Evolutionary conservation across 2,329 filamentous ascomycete species (phyloP).

Genomic region (Arthrobotrys iridis): DNA sequence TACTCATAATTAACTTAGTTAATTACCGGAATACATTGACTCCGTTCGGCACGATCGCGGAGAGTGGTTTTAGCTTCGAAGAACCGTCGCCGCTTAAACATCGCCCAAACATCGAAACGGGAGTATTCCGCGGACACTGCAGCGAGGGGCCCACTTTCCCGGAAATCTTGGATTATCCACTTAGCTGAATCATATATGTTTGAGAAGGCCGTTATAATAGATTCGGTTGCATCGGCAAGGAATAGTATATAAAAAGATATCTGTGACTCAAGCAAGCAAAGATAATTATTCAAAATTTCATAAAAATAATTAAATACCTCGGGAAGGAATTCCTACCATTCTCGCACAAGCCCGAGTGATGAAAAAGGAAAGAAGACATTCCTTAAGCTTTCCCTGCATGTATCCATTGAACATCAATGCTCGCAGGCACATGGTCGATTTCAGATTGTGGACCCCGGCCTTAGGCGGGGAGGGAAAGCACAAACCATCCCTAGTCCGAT

Average conservation of each 20-base stretch:
- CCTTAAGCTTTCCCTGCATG: constrained; percentile 13
- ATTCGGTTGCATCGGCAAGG: neutral
- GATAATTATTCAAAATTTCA: constrained; percentile 10
- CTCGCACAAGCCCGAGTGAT: constrained; percentile 40
- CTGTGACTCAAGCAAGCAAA: constrained; percentile 18
- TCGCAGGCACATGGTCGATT: constrained; percentile 29
- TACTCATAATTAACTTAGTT: too few species aligned
- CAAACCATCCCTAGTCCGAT: constrained; percentile 33
- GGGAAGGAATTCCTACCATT: constrained; percentile 18
- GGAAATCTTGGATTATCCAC: too few species aligned
- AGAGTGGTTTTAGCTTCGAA: neutral
- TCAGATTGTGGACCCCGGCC: constrained; percentile 6
- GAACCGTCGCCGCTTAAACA: neutral
- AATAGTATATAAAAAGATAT: constrained; percentile 9
- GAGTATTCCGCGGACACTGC: neutral
- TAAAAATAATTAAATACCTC: constrained; percentile 4
- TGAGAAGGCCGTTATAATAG: neutral
- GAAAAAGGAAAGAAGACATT: neutral
- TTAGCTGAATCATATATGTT: constrained; percentile 11
- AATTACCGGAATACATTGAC: neutral
- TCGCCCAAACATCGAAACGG: constrained; percentile 11
- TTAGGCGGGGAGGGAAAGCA: constrained; percentile 12
- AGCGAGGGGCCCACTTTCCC: too few species aligned
- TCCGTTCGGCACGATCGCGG: constrained; percentile 9
- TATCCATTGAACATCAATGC: constrained; percentile 18